A percentile compares a stretch with the other conserved stretches of the same genome.
phyloP scores from a whole-genome alignment of 257 asterid genomes.

The Coffea canephora region DNA sequence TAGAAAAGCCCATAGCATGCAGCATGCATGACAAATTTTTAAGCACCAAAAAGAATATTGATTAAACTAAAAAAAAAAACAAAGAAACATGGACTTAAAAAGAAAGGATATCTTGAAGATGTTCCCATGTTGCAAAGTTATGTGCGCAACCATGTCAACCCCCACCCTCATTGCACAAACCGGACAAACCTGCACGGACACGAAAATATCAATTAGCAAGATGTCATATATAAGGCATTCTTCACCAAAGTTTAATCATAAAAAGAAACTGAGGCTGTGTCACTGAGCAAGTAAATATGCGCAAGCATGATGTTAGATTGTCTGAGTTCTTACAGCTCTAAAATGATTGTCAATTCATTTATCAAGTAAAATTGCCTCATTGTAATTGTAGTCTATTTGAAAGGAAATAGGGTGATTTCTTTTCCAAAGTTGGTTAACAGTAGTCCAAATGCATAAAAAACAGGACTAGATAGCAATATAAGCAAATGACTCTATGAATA shows the following conservation, averaged over 20 bases:
- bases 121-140: conserved; percentile 85
- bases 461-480: neutral
- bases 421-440: neutral
- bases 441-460: neutral
- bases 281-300: neutral
- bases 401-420: neutral
- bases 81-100: neutral
- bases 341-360: neutral
- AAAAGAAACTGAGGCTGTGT: neutral
- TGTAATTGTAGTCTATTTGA: neutral
- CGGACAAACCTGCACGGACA: conserved; percentile 81
- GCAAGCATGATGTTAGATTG: neutral
- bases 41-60: neutral
- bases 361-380: neutral
- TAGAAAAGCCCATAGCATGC: neutral
- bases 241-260: neutral
- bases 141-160: conserved; percentile 93
- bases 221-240: neutral
- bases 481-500: neutral
- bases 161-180: conserved; percentile 88
- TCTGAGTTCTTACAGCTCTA: neutral
- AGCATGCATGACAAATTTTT: neutral
- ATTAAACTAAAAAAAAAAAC: neutral
- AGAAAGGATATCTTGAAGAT: conserved; percentile 85
- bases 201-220: conserved; percentile 8